Conservation (phyloP, 2,329 filamentous ascomycete species). For the Phoma sp. region DNA sequence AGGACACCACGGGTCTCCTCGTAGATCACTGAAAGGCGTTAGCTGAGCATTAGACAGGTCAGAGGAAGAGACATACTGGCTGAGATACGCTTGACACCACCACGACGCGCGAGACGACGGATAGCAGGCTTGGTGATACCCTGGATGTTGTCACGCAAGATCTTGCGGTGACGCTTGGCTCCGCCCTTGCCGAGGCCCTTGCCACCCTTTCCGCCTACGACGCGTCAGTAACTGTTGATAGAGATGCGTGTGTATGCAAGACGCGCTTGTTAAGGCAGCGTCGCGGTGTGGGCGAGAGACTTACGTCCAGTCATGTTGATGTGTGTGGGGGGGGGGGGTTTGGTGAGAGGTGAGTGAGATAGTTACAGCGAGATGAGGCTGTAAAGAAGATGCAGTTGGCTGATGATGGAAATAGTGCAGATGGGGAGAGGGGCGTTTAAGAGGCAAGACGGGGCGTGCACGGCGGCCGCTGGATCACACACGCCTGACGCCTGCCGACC, state of each 20-base stretch:
- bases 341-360: constrained; percentile 25
- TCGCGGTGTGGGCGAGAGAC: constrained; percentile 22
- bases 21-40: constrained; percentile 68
- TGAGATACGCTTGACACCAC: constrained; percentile 61
- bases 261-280: constrained; percentile 16
- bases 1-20: constrained; percentile 79
- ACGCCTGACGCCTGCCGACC: constrained; percentile 27
- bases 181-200: constrained; percentile 62
- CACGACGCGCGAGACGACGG: constrained; percentile 61
- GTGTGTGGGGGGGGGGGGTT: constrained; percentile 23
- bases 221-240: constrained; percentile 37
- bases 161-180: constrained; percentile 62
- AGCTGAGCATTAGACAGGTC: constrained; percentile 18
- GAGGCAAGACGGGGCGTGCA: constrained; percentile 33
- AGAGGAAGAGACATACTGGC: constrained; percentile 49
- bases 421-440: constrained; percentile 31
- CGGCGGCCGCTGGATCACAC: constrained; percentile 34
- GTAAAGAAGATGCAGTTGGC: constrained; percentile 21
- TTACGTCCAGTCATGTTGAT: constrained; percentile 60
- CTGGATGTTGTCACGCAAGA: constrained; percentile 62
- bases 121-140: constrained; percentile 62
- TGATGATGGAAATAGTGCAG: constrained; percentile 26
- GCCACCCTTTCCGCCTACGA: constrained; percentile 59
- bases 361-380: constrained; percentile 21
- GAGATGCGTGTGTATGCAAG: constrained; percentile 45